Base-by-base conservation (phyloP, 148 eudicot genomes). In the Drosera capensis region DNA sequence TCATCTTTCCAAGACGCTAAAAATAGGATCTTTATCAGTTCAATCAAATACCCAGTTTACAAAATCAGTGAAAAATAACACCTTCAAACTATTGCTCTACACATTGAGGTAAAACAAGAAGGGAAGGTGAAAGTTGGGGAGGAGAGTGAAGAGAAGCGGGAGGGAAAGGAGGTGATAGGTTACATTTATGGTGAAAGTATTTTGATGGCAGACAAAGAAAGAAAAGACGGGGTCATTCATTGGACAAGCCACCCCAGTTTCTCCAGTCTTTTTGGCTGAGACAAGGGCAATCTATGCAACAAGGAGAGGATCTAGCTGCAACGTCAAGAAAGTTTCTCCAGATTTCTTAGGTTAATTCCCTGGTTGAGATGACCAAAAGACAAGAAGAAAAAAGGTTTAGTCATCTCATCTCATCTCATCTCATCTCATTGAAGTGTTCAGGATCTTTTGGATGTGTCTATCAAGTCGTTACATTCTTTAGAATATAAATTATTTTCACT, bases 201-300 rank as follows among this genome's bases (percentile, higher is more conserved):
- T 34, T 37, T 31, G 62, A 72, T 75, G 80, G 86, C 80, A 72
- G 86, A 78, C 83, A 72, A 55, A 25, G 74, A 62, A 62, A 64
- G 70, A 58, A 78, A 81, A 74, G 74, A 62, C 26, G 43, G 30
- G 48, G 38, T 34, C 38, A 13, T 34, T 34, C n/a, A 14, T 8
- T 3, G 2, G 1, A 14, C 31, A 4, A 28, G 31, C 31, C 4
- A 8, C 53, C 20, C 60, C 64, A n/a, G n/a, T 64, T 68, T 52
- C 48, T 39, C 56, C 41, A 49, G 59, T 25, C 51, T 48, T 67
- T 59, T 51, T 57, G 56, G 34, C 30, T 9, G 43, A 13, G 38
- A 34, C 38, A 34, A 14, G 38, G 38, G n/a, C 1, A 34, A 34
- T 14, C 38, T 34, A 13, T 34, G 38, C 38, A 34, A 11, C 9